Conservation (phyloP, 129 eudicot species). For the Helianthus annuus region HanXRQr2.0-SUNRISE NC_035436.2:179654291-179654790, state of each 20-base stretch:
- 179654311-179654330: slow-evolving; percentile 71
- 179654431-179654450: slow-evolving; percentile 78
- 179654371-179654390: slow-evolving; percentile 56
- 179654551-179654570: slow-evolving; percentile 92
- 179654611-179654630: slow-evolving; percentile 74
- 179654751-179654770: slow-evolving; percentile 86
- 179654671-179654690: slow-evolving; percentile 80
- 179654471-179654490: slow-evolving; percentile 74
- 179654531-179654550: slow-evolving; percentile 76
- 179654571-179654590: slow-evolving; percentile 90
- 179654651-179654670: slow-evolving; percentile 78
- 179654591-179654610: slow-evolving; percentile 98
- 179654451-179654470: slow-evolving; percentile 78
- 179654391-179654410: slow-evolving; percentile 73
- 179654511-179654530: slow-evolving; percentile 92
- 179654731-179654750: slow-evolving; percentile 75
- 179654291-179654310: slow-evolving; percentile 71
- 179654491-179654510: slow-evolving; percentile 65
- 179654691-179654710: slow-evolving; percentile 67
- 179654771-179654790: slow-evolving; percentile 65
- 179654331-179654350: slow-evolving; percentile 73
- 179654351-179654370: slow-evolving; percentile 33
- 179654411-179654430: slow-evolving; percentile 65
- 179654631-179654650: slow-evolving; percentile 93
- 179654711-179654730: slow-evolving; percentile 49